These are phyloP conservation scores for Xylaria venustula DNA, from an alignment of 495 filamentous ascomycete genomes.

Conservation along the genomic window DNA sequence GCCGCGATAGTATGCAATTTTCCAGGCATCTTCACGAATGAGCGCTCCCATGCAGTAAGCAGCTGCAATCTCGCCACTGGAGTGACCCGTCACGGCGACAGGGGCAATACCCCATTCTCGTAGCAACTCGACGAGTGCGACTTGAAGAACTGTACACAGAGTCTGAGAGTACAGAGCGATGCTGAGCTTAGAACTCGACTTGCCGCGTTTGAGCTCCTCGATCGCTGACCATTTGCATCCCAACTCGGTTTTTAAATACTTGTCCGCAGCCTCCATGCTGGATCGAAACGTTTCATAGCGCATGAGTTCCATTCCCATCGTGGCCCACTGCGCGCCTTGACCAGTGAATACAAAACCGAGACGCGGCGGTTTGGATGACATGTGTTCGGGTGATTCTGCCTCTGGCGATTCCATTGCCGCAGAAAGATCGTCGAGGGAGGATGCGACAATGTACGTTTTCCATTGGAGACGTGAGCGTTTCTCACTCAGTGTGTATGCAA, in stretches of 20 bases:
- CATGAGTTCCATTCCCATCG: conserved; percentile 47
- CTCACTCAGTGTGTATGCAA: conserved; percentile 43
- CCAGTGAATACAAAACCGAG: conserved; percentile 41
- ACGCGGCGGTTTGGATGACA: conserved; percentile 19
- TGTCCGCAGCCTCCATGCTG: too few relatives aligned
- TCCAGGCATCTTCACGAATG: conserved; percentile 35
- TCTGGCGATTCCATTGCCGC: conserved; percentile 32
- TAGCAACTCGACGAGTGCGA: conserved; percentile 47
- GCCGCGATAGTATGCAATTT: conserved; percentile 49
- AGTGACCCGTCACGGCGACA: conserved; percentile 49
- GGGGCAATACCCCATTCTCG: conserved; percentile 43
- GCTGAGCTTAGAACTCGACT: too few relatives aligned
- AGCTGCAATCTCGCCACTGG: conserved; percentile 53
- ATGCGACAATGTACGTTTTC: conserved; percentile 35
- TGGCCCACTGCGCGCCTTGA: conserved; percentile 43
- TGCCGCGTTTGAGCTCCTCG: too few relatives aligned
- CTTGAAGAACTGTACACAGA: too few relatives aligned
- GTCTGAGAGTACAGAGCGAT: too few relatives aligned
- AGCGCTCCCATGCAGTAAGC: conserved; percentile 34
- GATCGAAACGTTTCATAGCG: conserved; percentile 26
- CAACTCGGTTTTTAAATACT: too few relatives aligned
- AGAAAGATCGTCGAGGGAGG: conserved; percentile 23
- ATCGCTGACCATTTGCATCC: too few relatives aligned
- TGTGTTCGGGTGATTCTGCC: conserved; percentile 29
- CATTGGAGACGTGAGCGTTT: conserved; percentile 40